Percentiles rank a stretch among this genome's conserved stretches.
phyloP scores from a whole-genome alignment of 2,329 filamentous ascomycete species.

The Aspergillus transmontanensis region DNA sequence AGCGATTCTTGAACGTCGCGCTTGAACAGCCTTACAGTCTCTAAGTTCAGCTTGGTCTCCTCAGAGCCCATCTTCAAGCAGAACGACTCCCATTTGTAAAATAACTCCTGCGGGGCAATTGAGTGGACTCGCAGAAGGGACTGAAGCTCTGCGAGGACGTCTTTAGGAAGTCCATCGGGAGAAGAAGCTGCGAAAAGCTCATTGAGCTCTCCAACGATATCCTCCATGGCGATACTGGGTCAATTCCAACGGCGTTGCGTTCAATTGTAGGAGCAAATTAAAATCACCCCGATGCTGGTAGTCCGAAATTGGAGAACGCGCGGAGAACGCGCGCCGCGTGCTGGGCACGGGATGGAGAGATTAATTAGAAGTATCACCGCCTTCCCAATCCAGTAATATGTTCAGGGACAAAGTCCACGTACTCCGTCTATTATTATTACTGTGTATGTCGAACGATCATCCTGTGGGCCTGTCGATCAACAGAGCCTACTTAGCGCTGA shows the following conservation, averaged over 20 bases:
- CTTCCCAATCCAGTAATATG: constrained; percentile 3
- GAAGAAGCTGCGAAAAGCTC: constrained; percentile 60
- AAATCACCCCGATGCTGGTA: background rate
- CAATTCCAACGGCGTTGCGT: background rate
- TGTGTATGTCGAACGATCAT: constrained; percentile 8
- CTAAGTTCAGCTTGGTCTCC: constrained; percentile 70
- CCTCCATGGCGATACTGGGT: constrained; percentile 47
- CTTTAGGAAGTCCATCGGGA: constrained; percentile 66
- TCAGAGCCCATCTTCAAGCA: constrained; percentile 90
- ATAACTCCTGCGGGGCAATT: constrained; percentile 81
- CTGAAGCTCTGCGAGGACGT: constrained; percentile 78
- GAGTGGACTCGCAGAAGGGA: constrained; percentile 85
- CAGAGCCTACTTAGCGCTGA: constrained; percentile 5
- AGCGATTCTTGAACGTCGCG: constrained; percentile 82
- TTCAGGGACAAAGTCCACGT: background rate
- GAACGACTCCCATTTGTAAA: constrained; percentile 99
- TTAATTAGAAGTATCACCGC: constrained; percentile 8
- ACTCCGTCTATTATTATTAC: constrained; percentile 1
- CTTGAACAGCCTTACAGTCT: constrained; percentile 76
- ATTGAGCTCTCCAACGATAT: constrained; percentile 56
- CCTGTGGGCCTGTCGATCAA: constrained; percentile 22
- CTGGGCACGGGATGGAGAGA: constrained; percentile 5
- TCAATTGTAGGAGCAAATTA: background rate
- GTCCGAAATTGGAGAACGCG: background rate
- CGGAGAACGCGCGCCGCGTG: constrained; percentile 8